Evolutionary conservation across 805 yeast genomes (phyloP), one percentile per base, ranked within the genome.

Genomic region (Candida andamanensis): DNA sequence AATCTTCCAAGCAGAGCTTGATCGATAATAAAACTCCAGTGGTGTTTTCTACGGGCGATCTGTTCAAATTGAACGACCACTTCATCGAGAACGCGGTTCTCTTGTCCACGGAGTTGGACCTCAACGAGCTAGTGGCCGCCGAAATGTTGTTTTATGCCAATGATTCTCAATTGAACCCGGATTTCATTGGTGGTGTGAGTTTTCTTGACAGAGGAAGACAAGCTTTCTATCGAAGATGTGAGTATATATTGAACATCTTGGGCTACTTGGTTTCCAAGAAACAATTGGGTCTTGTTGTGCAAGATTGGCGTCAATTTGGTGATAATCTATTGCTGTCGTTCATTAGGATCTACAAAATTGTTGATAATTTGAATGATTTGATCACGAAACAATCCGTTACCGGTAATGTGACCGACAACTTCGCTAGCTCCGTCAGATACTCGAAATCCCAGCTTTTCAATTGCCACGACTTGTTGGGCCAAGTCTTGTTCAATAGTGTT

Each of bases 71-170:
- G 19, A 85, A 83, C 48, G 63, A 74, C 28, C 74, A 75, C 23
- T 89, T 86, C 44, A 65, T 81, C 24, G 67, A 76, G 32, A 65
- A 72, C 4, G 71, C 86, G 1, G 63, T 77, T 4, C 77, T 76
- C 23, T 64, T 90, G 32, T 66, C 83, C 30, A 61, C 47, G 15
- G 67, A 63, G 36, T 41, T 66, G 13, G 55, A 57, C 27, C 37
- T 90, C 31, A 95, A 90, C 54, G 97, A 90, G 52, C 32, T 83
- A 17, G 64, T 73, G 2, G 72, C 85, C 2, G 92, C 94, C 1
- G 84, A 86, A 48, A 50, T 85, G 17, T 64, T 89, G 2, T 71
- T 60, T 30, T 52, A 56, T 38, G 71, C 86, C 3, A 48, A 60
- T 13, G 41, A 37, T 52, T 15, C 60, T 46, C 32, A 53, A 47